These are phyloP conservation scores for Chytriomyces sp. DNA, from an alignment of 192 early-diverging fungal genomes.

Conservation along the genomic window DNA sequence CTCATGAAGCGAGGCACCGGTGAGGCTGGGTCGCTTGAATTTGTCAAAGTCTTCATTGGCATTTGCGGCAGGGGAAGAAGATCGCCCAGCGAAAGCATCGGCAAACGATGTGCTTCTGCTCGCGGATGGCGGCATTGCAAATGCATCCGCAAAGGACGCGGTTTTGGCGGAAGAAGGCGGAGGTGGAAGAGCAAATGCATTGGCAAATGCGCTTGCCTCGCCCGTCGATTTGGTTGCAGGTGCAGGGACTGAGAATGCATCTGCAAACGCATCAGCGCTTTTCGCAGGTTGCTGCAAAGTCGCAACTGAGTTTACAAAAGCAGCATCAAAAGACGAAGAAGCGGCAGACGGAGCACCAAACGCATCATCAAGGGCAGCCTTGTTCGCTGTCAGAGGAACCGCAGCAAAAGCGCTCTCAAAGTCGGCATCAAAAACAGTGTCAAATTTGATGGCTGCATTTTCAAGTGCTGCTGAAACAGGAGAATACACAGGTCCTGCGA, in stretches of 20 bases:
- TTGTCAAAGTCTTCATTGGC: conserved; percentile 21
- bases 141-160: conserved; percentile 19
- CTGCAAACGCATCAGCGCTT: not conserved
- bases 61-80: not conserved
- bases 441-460: not conserved
- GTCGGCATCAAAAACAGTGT: conserved; percentile 28
- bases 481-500: not conserved
- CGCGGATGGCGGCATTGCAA: conserved; percentile 14
- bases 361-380: not conserved
- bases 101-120: not conserved
- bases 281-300: too few species aligned
- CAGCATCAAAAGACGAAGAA: not conserved
- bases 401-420: conserved; percentile 25
- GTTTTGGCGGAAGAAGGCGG: not conserved
- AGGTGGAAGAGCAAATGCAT: not conserved
- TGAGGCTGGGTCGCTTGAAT: conserved; percentile 4
- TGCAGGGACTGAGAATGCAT: not conserved
- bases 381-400: not conserved
- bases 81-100: conserved; percentile 7
- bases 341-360: not conserved
- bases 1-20: not conserved
- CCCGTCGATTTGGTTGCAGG: not conserved
- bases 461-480: not conserved
- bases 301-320: too few species aligned
- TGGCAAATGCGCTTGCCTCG: conserved; percentile 5